Base-by-base conservation (phyloP, 139 green algal genomes). In the Coccomyxa sp. region DNA sequence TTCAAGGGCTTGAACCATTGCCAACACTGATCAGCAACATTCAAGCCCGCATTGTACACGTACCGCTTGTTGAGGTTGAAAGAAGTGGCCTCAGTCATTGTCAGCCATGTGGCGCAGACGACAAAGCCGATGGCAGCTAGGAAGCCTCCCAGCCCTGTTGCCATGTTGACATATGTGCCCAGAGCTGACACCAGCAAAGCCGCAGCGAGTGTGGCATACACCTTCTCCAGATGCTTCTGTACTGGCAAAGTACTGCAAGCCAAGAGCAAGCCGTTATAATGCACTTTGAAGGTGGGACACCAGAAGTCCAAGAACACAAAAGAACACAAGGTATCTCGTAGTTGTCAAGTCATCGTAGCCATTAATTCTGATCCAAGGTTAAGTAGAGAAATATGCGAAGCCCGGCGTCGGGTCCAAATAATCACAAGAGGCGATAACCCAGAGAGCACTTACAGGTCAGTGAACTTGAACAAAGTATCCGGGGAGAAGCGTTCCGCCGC, bases 191-290 rank as follows among this genome's bases (percentile, higher is more conserved):
- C 16, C 0, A 77, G 67, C 31, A 95, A n/a, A 13, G 90, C 81
- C 13, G 76, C 51, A 0, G 89, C 66, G 0, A 96, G 83, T 0
- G 92, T 96, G 0, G 85, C 38, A 79, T 96, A 96, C 59, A 86
- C 88, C 77, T 90, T 86, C 58, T 84, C 77, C 58, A 94, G 81
- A 59, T 93, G 87, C 58, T 79, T 68, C 85, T 94, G 90, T 0
- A 93, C 82, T 0, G 59, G 79, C 0, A 85, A 77, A 23, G 88
- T 86, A 38, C 87, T 92, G 88, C 81, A 88, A 28, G 23, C 9
- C 23, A 45, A 31, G 13, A 18, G 67, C 21, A 38, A 74, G 18
- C 21, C 63, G 21, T 25, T 71, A 71, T 25, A 71, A 25, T 25
- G 1, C 63, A 71, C 18, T 11, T 71, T 28, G 21, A 71, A 51